Evolutionary conservation across 345 rosid genomes (phyloP).

Genomic region (Camelina hispida): DNA sequence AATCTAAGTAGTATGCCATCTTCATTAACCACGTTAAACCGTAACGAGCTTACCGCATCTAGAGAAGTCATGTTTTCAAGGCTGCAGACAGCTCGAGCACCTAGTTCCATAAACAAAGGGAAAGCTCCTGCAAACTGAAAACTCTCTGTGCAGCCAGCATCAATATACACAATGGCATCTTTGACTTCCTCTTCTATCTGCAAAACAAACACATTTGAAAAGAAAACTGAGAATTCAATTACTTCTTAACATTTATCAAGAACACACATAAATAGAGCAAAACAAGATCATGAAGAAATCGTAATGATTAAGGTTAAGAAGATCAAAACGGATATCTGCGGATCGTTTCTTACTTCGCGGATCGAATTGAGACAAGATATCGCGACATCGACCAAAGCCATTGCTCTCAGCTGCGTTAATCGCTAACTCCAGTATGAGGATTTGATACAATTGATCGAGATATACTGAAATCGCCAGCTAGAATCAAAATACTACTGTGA

Average conservation of each 20-base stretch:
- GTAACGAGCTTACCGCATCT: constrained; percentile 62
- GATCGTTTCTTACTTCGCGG: constrained; percentile 70
- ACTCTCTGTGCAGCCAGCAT: constrained; percentile 95
- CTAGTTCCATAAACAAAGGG: constrained; percentile 73
- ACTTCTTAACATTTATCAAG: too few species aligned
- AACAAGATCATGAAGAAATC: not conserved
- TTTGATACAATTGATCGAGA: not conserved
- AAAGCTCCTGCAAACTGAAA: constrained; percentile 88
- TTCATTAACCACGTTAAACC: not conserved
- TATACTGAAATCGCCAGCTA: not conserved
- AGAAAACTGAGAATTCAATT: not conserved
- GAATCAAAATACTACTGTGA: not conserved
- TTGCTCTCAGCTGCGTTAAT: constrained; percentile 35
- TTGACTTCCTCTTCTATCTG: constrained; percentile 75
- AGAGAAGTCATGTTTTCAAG: constrained; percentile 80
- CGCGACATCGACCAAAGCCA: constrained; percentile 75
- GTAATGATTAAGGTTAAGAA: not conserved
- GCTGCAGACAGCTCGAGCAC: constrained; percentile 76
- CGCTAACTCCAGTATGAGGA: constrained; percentile 1
- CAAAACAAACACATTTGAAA: not conserved
- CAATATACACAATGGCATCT: constrained; percentile 75
- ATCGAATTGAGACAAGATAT: constrained; percentile 83
- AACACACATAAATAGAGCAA: not conserved
- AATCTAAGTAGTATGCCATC: not conserved
- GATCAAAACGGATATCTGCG: not conserved